phyloP scores from a whole-genome alignment of 192 early-diverging fungal genomes.

The Coemansia reversa region DNA sequence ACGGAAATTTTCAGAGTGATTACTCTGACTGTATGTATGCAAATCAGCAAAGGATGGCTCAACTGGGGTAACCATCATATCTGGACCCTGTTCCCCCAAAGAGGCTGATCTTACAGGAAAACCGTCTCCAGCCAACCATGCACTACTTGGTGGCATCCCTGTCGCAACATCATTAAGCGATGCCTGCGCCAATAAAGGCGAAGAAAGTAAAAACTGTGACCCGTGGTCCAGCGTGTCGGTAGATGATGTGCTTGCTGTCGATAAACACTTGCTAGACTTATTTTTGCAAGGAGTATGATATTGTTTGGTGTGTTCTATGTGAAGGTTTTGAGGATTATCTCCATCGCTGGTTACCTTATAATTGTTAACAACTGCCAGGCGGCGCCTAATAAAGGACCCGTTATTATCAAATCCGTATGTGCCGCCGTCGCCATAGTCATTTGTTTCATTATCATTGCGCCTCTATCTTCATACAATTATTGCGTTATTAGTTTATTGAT shows the following conservation, averaged over 20 bases:
- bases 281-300: constrained; percentile 43
- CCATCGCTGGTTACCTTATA: constrained; percentile 47
- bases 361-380: constrained; percentile 54
- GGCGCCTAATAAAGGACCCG: constrained; percentile 43
- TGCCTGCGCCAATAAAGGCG: background rate
- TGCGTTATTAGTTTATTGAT: background rate
- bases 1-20: background rate
- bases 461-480: constrained; percentile 12
- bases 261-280: constrained; percentile 7
- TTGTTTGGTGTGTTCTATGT: constrained; percentile 53
- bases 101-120: constrained; percentile 10
- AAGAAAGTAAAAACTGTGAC: background rate
- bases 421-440: constrained; percentile 6
- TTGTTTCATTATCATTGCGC: constrained; percentile 35
- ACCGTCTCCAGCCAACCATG: background rate
- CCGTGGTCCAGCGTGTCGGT: constrained; percentile 5
- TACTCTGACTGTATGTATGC: background rate
- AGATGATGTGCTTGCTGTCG: constrained; percentile 3
- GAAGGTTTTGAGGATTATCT: constrained; percentile 39
- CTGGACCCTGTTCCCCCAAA: background rate
- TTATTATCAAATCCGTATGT: constrained; percentile 43
- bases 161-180: constrained; percentile 2
- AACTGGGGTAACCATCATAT: background rate
- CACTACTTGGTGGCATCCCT: background rate
- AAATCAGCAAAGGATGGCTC: background rate